Evolutionary conservation across 768 basidiomycete species (phyloP).

Genomic region (Calocera cornea): DNA sequence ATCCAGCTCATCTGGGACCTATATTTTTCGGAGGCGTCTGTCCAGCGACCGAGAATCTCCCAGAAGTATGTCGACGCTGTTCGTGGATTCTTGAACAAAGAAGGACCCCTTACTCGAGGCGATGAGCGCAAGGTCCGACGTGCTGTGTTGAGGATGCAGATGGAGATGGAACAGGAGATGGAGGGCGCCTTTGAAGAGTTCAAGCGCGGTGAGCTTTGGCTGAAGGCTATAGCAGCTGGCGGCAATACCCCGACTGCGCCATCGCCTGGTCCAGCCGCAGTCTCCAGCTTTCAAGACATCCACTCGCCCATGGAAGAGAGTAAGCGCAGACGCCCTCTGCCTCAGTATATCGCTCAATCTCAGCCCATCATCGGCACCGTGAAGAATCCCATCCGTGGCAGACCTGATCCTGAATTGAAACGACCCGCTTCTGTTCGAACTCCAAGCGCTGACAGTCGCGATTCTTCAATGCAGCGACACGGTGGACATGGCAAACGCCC

Average conservation of each 20-base stretch:
- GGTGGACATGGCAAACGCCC: background rate
- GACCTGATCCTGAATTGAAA: background rate
- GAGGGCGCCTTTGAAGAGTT: conserved; percentile 86
- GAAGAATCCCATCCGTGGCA: background rate
- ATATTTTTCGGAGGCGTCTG: conserved; percentile 48
- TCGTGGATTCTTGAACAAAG: conserved; percentile 42
- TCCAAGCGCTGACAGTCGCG: background rate
- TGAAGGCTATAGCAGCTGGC: conserved; percentile 58
- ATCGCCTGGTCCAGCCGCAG: background rate
- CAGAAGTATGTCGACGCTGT: conserved; percentile 59
- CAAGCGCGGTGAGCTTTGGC: conserved; percentile 78
- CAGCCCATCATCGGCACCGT: background rate
- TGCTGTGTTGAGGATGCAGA: conserved; percentile 72
- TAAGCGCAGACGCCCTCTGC: background rate
- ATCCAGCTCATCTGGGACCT: conserved; percentile 77
- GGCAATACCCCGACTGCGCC: conserved; percentile 1
- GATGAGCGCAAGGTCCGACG: conserved; percentile 48
- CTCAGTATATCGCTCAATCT: background rate
- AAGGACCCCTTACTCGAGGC: conserved; percentile 28
- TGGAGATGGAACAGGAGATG: conserved; percentile 78
- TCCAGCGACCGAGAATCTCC: conserved; percentile 42
- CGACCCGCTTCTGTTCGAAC: background rate
- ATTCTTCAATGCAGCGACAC: background rate
- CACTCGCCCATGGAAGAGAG: background rate
- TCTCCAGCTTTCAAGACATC: background rate